phyloP scores from a whole-genome alignment of 2,329 filamentous ascomycete genomes.

The Pseudonectria foliicola region DNA sequence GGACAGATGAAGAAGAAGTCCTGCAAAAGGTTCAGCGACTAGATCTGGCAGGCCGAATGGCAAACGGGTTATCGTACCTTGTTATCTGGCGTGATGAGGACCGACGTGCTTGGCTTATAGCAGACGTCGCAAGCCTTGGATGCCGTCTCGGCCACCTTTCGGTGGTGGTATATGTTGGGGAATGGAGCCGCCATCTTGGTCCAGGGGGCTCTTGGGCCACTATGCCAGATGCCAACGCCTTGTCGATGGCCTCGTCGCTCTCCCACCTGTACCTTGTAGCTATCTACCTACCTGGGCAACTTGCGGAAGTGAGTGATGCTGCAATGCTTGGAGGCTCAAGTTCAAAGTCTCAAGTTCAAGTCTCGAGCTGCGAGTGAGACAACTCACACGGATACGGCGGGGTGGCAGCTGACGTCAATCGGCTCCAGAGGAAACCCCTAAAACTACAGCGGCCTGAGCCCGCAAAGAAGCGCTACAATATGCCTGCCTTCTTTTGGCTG shows the following conservation, averaged over 20 bases:
- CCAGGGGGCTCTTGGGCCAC: background rate
- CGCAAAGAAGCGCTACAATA: too few relatives aligned
- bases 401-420: constrained; percentile 8
- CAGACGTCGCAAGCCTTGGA: constrained; percentile 85
- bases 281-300: too few relatives aligned
- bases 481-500: too few relatives aligned
- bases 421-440: constrained; percentile 1
- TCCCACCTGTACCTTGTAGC: background rate
- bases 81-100: constrained; percentile 82
- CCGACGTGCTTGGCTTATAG: constrained; percentile 79
- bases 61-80: constrained; percentile 51
- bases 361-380: too few relatives aligned
- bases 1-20: constrained; percentile 92
- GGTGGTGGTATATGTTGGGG: constrained; percentile 75
- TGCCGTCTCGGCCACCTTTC: constrained; percentile 77
- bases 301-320: constrained; percentile 2
- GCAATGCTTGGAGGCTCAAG: constrained; percentile 4
- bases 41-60: background rate
- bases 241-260: too few relatives aligned
- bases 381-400: constrained; percentile 2
- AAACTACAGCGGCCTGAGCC: constrained; percentile 9
- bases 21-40: constrained; percentile 19
- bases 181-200: constrained; percentile 43
- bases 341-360: too few relatives aligned
- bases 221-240: background rate